A percentile compares a stretch with the other conserved stretches of the same genome.
Evolutionary conservation across 306 rosid genomes (phyloP).

Genomic region (Neltuma alba): DNA sequence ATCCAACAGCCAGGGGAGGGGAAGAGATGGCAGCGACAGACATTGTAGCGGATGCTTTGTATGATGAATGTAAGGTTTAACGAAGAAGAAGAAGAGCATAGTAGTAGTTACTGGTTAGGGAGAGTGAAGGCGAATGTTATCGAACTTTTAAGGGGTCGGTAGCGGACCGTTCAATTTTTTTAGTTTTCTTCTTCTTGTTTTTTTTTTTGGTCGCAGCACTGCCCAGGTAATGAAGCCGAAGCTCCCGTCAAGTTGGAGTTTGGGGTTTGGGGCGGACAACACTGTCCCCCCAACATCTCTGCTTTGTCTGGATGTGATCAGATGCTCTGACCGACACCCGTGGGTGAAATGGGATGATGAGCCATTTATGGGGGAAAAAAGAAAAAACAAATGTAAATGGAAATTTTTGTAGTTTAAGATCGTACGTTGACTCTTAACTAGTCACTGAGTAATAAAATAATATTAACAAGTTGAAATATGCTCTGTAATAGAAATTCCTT

Average conservation of each 20-base stretch:
- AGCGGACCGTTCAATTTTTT: background rate
- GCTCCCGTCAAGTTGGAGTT: background rate
- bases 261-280: conserved; percentile 25
- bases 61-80: background rate
- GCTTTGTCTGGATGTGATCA: conserved; percentile 18
- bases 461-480: too few species aligned
- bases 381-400: too few species aligned
- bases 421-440: too few species aligned
- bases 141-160: background rate
- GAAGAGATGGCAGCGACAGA: conserved; percentile 46
- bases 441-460: too few species aligned
- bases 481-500: too few species aligned
- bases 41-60: conserved; percentile 37
- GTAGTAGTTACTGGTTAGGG: background rate
- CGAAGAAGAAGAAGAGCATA: background rate
- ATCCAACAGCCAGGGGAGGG: conserved; percentile 49
- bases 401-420: too few species aligned
- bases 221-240: too few species aligned
- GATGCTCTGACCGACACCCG: too few species aligned
- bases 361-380: too few species aligned
- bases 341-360: background rate
- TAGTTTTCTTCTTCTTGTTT: background rate
- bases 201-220: too few species aligned
- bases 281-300: conserved; percentile 23
- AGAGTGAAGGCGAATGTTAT: background rate